Evolutionary conservation across 164 flowering plant species (phyloP).

Genomic region (Nelumbo lutea): DNA sequence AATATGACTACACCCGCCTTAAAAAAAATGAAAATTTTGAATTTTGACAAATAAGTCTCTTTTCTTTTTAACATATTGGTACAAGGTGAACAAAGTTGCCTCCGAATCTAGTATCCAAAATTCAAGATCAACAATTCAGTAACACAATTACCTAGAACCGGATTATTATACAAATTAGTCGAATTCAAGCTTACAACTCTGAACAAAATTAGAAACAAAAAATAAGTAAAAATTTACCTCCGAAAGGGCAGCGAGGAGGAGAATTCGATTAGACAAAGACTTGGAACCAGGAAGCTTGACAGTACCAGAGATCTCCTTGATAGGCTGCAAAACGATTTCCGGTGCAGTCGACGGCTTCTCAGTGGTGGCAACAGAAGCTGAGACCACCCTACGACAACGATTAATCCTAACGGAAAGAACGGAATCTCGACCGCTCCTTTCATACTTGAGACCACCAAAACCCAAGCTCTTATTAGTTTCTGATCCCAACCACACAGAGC

Average conservation of each 20-base stretch:
- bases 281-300: slow-evolving; percentile 94
- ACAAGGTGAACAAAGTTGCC: not conserved
- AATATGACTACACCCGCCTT: no score
- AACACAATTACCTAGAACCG: not conserved
- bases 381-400: slow-evolving; percentile 41
- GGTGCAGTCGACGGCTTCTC: slow-evolving; percentile 68
- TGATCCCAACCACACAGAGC: slow-evolving; percentile 33
- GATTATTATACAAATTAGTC: slow-evolving; percentile 1
- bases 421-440: slow-evolving; percentile 2
- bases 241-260: slow-evolving; percentile 91
- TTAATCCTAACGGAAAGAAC: slow-evolving; percentile 7
- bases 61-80: no score
- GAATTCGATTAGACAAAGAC: slow-evolving; percentile 92
- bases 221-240: slow-evolving; percentile 45
- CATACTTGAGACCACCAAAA: slow-evolving; percentile 23
- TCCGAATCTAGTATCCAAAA: not conserved
- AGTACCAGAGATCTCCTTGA: slow-evolving; percentile 75
- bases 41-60: no score
- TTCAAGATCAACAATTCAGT: not conserved
- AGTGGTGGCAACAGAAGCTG: slow-evolving; percentile 55
- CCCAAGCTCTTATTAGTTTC: slow-evolving; percentile 9
- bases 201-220: not conserved
- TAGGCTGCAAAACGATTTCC: slow-evolving; percentile 90
- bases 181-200: not conserved
- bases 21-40: no score